Evolutionary conservation across 148 eudicot species (phyloP).

Genomic region (Cornus florida): DNA sequence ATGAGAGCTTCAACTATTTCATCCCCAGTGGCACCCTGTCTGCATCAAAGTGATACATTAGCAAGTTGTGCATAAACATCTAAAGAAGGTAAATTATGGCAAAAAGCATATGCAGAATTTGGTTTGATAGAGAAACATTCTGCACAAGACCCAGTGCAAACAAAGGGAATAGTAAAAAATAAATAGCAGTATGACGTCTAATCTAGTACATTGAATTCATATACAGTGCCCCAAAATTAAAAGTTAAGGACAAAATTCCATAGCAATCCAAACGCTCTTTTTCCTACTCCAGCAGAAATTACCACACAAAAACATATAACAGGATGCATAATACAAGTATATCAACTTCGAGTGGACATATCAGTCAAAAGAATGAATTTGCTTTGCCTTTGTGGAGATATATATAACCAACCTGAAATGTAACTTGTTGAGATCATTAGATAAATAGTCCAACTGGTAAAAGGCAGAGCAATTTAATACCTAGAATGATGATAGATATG

Average conservation of each 20-base stretch:
- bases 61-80: constrained; percentile 2
- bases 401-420: no score
- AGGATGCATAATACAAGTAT: no score
- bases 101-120: neutral
- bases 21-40: constrained; percentile 80
- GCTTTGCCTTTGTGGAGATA: no score
- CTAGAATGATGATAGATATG: no score
- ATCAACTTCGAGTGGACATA: no score
- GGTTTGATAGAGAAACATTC: neutral
- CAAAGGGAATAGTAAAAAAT: neutral
- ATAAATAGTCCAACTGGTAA: no score
- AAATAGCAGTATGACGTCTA: neutral
- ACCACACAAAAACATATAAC: neutral
- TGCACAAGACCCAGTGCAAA: neutral
- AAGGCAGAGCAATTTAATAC: no score
- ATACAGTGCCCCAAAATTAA: neutral
- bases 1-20: constrained; percentile 93
- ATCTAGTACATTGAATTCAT: neutral
- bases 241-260: neutral
- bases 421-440: no score
- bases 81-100: constrained; percentile 1
- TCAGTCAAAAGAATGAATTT: no score
- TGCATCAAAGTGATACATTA: constrained; percentile 35
- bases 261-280: no score
- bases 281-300: neutral